phyloP scores from a whole-genome alignment of 352 stramenopile genomes.

The Globisporangium viniferum region DNA sequence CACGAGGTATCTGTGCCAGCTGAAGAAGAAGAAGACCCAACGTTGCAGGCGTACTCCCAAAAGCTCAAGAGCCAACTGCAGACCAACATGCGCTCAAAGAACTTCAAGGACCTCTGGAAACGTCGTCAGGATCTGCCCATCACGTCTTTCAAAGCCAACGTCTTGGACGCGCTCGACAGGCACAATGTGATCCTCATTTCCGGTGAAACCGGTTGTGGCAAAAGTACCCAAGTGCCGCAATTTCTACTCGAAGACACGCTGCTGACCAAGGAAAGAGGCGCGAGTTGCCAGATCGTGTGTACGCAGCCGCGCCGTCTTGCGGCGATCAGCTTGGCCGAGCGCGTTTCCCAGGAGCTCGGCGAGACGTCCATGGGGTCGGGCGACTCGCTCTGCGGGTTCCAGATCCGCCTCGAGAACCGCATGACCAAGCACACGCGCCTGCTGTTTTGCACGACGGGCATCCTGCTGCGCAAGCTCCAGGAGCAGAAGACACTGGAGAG shows the following conservation, averaged over 20 bases:
- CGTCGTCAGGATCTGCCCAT: constrained; percentile 77
- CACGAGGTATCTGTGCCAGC: neutral
- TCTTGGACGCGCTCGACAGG: constrained; percentile 72
- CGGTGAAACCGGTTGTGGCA: constrained; percentile 94
- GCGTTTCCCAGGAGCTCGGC: constrained; percentile 92
- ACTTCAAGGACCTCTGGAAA: constrained; percentile 38
- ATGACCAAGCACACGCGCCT: constrained; percentile 84
- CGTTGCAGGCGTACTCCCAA: constrained; percentile 25
- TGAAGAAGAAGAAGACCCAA: constrained; percentile 20
- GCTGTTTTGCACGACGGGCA: constrained; percentile 95
- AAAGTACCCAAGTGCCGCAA: constrained; percentile 96
- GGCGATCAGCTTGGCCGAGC: constrained; percentile 92
- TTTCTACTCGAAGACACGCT: constrained; percentile 94
- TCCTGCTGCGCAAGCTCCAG: constrained; percentile 92
- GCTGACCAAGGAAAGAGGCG: constrained; percentile 45
- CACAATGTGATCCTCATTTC: constrained; percentile 94
- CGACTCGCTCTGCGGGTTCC: constrained; percentile 84
- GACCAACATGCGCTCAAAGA: constrained; percentile 30
- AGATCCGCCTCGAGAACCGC: constrained; percentile 92
- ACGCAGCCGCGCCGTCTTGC: constrained; percentile 96
- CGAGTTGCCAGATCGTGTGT: constrained; percentile 93
- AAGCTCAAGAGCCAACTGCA: constrained; percentile 37
- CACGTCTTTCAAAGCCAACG: constrained; percentile 60
- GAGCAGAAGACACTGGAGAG: constrained; percentile 66
- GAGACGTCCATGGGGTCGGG: constrained; percentile 59